Evolutionary conservation across 176 grass and related monocot species (phyloP).

Genomic region (Poa annua): DNA sequence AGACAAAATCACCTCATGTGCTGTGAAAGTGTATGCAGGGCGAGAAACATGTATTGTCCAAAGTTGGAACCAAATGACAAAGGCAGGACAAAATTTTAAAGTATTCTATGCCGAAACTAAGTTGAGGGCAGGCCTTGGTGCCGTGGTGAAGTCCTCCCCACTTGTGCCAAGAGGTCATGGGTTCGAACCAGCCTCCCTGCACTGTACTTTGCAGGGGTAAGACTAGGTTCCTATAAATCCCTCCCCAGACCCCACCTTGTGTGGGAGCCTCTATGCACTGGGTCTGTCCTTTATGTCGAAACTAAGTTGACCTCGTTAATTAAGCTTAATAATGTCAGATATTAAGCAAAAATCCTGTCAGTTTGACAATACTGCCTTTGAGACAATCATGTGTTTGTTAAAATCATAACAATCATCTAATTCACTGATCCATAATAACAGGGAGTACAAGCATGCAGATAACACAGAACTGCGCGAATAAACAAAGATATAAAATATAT

Average conservation of each 20-base stretch:
- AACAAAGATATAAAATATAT: not conserved
- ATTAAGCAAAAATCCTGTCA: not conserved
- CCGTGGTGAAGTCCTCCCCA: too few species aligned
- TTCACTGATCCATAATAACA: conserved; percentile 4
- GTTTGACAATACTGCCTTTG: conserved; percentile 10
- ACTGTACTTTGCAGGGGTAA: too few species aligned
- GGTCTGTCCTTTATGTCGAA: not conserved
- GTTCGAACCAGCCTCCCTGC: too few species aligned
- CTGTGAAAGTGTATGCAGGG: not conserved
- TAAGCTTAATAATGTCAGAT: conserved; percentile 15
- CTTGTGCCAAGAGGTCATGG: too few species aligned
- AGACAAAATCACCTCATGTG: conserved; percentile 32
- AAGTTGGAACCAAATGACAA: not conserved
- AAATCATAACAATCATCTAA: conserved; percentile 8
- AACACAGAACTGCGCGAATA: not conserved
- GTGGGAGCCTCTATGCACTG: too few species aligned
- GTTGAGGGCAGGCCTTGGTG: too few species aligned
- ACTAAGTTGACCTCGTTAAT: not conserved
- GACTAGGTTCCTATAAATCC: too few species aligned
- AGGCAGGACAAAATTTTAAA: not conserved
- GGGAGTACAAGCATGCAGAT: not conserved
- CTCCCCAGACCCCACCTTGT: too few species aligned
- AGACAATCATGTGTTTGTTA: not conserved
- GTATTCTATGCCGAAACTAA: not conserved
- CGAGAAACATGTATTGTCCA: conserved; percentile 10